Percentiles rank a stretch among this genome's conserved stretches.
Evolutionary conservation across 2,329 filamentous ascomycete genomes (phyloP).

Genomic region (Domatiomyces catenatus): DNA sequence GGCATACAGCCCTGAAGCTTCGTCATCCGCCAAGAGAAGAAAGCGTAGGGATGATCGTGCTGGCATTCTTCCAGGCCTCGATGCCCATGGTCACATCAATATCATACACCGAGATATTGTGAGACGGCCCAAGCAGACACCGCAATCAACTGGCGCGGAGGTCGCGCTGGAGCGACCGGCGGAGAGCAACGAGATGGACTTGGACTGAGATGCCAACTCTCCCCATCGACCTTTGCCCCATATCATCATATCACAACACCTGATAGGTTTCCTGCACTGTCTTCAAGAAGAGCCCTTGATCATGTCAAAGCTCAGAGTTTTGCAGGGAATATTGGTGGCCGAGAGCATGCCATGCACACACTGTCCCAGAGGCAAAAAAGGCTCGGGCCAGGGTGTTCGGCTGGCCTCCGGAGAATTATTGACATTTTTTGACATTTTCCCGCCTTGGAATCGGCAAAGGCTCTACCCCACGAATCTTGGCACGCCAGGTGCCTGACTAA

Average conservation of each 20-base stretch:
- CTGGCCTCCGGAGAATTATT: neutral
- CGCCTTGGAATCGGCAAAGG: neutral
- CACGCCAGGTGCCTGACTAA: neutral
- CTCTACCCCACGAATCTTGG: neutral
- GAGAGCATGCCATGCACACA: slow-evolving; percentile 7
- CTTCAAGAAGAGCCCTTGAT: neutral
- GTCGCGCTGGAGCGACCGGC: neutral
- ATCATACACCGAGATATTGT: neutral
- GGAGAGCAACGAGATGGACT: neutral
- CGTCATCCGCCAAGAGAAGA: slow-evolving; percentile 3
- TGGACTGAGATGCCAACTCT: neutral
- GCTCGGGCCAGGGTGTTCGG: neutral
- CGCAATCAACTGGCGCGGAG: neutral
- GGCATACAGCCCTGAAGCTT: neutral
- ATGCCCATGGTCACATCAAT: neutral
- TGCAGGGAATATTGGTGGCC: slow-evolving; percentile 1
- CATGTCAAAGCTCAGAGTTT: neutral
- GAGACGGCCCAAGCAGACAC: neutral
- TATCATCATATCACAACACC: neutral
- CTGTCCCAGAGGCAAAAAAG: slow-evolving; percentile 6
- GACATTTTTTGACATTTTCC: neutral
- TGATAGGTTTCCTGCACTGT: neutral
- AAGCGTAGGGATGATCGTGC: slow-evolving; percentile 1
- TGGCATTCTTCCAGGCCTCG: neutral
- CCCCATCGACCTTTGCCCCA: neutral